These are phyloP conservation scores for Dictyostelium capitatum DNA, from an alignment of 78 protist genomes.

Conservation along the genomic window DNA sequence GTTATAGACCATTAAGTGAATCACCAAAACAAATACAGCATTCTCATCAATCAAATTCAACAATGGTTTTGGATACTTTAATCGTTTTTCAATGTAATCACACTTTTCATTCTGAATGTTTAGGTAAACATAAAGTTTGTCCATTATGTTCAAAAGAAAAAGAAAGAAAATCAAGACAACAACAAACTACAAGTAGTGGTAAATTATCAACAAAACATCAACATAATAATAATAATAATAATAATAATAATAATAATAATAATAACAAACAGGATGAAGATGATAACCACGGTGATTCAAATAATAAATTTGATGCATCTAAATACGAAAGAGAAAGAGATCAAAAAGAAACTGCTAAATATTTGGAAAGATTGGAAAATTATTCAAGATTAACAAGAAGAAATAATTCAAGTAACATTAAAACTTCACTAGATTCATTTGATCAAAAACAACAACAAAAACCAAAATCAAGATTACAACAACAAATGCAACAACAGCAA, in stretches of 20 bases:
- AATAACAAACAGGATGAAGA: not conserved
- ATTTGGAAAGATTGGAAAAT: conserved; percentile 54
- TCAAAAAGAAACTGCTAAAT: conserved; percentile 31
- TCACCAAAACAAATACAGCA: not conserved
- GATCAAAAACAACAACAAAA: conserved; percentile 2
- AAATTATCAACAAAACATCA: not conserved
- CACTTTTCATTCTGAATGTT: conserved; percentile 54
- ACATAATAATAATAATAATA: not conserved
- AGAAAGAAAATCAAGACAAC: not conserved
- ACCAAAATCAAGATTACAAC: conserved; percentile 11
- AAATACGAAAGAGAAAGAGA: conserved; percentile 31
- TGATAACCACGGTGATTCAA: not conserved
- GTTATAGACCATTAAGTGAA: conserved; percentile 49
- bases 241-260: not conserved
- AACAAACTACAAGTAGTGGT: not conserved
- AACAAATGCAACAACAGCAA: conserved; percentile 19
- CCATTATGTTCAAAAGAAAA: conserved; percentile 69
- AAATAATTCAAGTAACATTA: not conserved
- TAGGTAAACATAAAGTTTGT: conserved; percentile 67
- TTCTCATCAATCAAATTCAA: not conserved
- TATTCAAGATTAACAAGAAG: conserved; percentile 22
- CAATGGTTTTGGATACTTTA: conserved; percentile 5
- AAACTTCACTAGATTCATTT: not conserved
- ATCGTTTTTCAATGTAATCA: conserved; percentile 47
- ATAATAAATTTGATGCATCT: not conserved